Conservation (phyloP, 2,329 filamentous ascomycete genomes). For the Cylindrodendrum hubeiense region DNA sequence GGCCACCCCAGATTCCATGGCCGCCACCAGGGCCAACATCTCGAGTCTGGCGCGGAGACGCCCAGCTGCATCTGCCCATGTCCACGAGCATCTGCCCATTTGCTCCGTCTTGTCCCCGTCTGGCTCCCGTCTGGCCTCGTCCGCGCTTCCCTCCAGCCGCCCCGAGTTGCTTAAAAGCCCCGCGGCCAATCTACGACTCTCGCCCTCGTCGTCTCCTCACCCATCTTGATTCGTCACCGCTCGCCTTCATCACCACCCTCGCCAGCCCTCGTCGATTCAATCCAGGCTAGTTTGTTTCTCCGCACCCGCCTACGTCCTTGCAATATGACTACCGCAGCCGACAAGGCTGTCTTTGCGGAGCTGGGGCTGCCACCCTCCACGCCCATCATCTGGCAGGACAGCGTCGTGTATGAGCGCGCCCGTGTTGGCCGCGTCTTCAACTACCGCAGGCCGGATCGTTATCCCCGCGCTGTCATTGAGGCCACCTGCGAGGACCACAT, state of each 20-base stretch:
- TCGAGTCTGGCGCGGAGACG: too few relatives aligned
- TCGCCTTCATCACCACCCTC: neutral
- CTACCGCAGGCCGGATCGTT: slow-evolving; percentile 48
- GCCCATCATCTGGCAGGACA: slow-evolving; percentile 41
- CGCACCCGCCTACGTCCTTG: too few relatives aligned
- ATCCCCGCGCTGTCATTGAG: slow-evolving; percentile 57
- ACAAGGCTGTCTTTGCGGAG: slow-evolving; percentile 12
- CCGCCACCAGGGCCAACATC: too few relatives aligned
- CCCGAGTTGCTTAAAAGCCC: slow-evolving; percentile 8
- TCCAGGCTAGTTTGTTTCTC: neutral
- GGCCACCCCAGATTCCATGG: too few relatives aligned
- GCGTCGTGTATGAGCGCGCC: slow-evolving; percentile 41
- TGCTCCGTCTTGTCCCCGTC: too few relatives aligned
- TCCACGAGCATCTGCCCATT: neutral
- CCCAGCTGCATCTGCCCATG: too few relatives aligned
- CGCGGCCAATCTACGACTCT: slow-evolving; percentile 1
- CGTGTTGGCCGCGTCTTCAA: slow-evolving; percentile 59
- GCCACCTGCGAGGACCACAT: slow-evolving; percentile 53
- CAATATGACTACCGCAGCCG: slow-evolving; percentile 2
- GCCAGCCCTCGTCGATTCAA: neutral
- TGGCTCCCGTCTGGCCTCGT: neutral
- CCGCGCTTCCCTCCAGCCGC: neutral
- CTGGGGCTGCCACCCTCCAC: slow-evolving; percentile 28
- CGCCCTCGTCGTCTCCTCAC: neutral
- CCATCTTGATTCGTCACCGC: slow-evolving; percentile 11